These are phyloP conservation scores for Fusarium tupiense DNA, from an alignment of 2,329 filamentous ascomycete genomes.

Conservation along the genomic window DNA sequence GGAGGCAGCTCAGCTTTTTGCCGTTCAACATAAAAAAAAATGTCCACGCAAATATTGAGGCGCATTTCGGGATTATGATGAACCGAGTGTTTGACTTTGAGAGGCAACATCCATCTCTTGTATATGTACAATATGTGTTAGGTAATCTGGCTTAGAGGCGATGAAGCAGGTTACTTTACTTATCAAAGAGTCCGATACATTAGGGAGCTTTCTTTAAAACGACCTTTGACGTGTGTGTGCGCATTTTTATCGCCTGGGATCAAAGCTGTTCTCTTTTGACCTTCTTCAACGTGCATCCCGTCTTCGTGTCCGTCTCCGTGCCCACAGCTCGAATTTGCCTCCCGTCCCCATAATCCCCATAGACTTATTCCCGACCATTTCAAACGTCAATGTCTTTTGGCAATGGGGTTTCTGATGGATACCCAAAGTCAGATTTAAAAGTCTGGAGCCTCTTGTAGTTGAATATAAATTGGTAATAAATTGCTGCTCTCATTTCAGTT, in stretches of 20 bases:
- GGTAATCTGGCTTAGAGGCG: background rate
- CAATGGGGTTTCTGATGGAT: background rate
- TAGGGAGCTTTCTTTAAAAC: no score
- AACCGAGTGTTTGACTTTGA: background rate
- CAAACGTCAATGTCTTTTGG: background rate
- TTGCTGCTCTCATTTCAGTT: conserved; percentile 2
- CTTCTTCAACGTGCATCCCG: background rate
- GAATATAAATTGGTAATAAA: background rate
- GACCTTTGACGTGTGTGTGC: no score
- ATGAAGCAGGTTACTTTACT: background rate
- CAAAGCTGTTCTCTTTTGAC: conserved; percentile 7
- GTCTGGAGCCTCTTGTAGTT: background rate
- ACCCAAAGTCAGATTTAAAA: background rate
- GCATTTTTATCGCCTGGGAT: no score
- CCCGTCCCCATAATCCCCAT: background rate
- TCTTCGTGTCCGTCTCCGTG: background rate
- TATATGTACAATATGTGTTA: background rate
- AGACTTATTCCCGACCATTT: background rate
- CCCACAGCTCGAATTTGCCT: background rate
- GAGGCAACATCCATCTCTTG: background rate
- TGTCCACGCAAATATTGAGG: conserved; percentile 8
- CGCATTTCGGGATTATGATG: conserved; percentile 4
- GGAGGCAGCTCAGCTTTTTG: background rate
- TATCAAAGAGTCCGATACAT: no score
- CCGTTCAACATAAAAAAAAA: background rate